Conservation (phyloP, 441 rosid species). For the Lagerstroemia fauriei region DNA sequence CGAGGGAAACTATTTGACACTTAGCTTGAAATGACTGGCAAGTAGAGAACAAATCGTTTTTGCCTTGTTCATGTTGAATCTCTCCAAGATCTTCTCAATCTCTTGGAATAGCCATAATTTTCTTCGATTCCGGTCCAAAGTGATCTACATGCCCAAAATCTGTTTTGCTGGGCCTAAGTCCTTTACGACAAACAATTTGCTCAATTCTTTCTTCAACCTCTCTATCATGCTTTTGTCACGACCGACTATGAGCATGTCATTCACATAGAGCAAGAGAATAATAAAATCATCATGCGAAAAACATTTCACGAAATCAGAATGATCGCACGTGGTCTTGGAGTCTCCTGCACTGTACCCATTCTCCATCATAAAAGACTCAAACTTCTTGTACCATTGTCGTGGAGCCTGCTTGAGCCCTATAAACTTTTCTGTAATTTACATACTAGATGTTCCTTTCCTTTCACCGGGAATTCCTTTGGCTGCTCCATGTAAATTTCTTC, state of each 20-base stretch:
- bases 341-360: background rate
- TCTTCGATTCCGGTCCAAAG: too few species aligned
- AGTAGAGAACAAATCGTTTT: background rate
- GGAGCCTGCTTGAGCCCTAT: background rate
- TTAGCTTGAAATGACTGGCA: background rate
- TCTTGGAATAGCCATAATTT: too few species aligned
- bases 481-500: conserved; percentile 8
- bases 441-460: background rate
- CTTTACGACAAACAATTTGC: too few species aligned
- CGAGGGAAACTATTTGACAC: background rate
- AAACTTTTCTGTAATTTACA: conserved; percentile 2
- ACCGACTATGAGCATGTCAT: too few species aligned
- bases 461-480: background rate
- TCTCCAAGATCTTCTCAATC: background rate
- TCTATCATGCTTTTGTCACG: too few species aligned
- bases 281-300: too few species aligned
- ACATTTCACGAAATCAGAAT: too few species aligned
- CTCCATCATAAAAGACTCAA: background rate
- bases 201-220: too few species aligned
- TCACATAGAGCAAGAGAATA: too few species aligned
- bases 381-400: background rate
- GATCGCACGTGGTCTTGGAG: too few species aligned
- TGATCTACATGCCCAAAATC: too few species aligned
- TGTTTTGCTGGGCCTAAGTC: too few species aligned
- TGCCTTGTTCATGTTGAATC: background rate